These are phyloP conservation scores for Podospora conica DNA, from an alignment of 495 filamentous ascomycete species.

Conservation along the genomic window DNA sequence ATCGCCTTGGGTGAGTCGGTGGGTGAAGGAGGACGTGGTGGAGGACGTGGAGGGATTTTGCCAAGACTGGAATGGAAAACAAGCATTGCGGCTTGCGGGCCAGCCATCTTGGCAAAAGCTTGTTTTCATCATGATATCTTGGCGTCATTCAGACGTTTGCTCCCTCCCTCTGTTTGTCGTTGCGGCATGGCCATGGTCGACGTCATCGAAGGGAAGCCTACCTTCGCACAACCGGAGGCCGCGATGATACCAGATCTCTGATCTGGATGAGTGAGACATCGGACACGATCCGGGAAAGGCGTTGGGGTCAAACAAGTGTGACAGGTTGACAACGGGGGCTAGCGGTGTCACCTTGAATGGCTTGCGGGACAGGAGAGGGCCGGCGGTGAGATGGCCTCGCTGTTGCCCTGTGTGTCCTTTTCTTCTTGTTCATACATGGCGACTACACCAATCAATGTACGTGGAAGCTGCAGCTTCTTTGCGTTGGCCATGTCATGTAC, in stretches of 20 bases:
- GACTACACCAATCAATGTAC: no score
- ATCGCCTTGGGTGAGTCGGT: no score
- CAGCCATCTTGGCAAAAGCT: constrained; percentile 6
- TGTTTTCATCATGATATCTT: neutral
- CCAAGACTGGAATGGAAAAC: neutral
- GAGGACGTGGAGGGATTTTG: neutral
- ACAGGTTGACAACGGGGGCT: neutral
- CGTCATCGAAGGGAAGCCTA: neutral
- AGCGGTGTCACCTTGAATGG: neutral
- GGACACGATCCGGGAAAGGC: neutral
- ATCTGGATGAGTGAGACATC: neutral
- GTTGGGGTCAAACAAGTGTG: neutral
- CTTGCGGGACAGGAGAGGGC: neutral
- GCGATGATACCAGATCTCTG: neutral
- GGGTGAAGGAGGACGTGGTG: neutral
- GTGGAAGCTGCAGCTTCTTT: neutral
- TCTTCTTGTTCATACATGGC: no score
- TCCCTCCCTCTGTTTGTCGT: neutral
- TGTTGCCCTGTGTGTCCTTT: no score
- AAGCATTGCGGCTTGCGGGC: constrained; percentile 2
- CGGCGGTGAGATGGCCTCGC: neutral
- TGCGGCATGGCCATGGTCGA: neutral
- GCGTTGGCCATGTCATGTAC: no score
- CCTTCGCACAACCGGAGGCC: neutral
- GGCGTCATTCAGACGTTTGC: neutral